Evolutionary conservation across 805 yeast genomes (phyloP).

Genomic region (Saturnispora silvae): DNA sequence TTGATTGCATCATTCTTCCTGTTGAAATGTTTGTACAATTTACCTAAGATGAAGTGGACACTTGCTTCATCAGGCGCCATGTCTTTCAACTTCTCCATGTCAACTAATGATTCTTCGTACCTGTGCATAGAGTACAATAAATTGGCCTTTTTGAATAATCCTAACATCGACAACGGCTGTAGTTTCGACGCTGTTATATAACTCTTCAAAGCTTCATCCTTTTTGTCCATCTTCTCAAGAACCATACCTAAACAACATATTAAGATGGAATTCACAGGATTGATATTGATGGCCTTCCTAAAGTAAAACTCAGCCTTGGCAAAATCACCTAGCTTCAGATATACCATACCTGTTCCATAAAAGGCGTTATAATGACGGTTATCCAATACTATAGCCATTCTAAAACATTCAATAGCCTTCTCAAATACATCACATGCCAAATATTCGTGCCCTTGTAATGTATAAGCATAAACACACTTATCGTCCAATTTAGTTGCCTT

Average conservation of each 20-base stretch:
- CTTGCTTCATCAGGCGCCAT: slow-evolving; percentile 92
- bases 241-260: slow-evolving; percentile 94
- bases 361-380: slow-evolving; percentile 85
- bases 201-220: slow-evolving; percentile 64
- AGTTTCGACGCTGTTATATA: slow-evolving; percentile 74
- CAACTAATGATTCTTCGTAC: slow-evolving; percentile 60
- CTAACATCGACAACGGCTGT: slow-evolving; percentile 79
- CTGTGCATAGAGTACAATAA: slow-evolving; percentile 59
- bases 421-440: slow-evolving; percentile 84
- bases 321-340: slow-evolving; percentile 74
- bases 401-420: slow-evolving; percentile 73
- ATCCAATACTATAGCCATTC: slow-evolving; percentile 68
- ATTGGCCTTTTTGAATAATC: slow-evolving; percentile 84
- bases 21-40: slow-evolving; percentile 66
- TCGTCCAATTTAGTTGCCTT: slow-evolving; percentile 56
- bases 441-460: slow-evolving; percentile 89
- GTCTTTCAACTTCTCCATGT: slow-evolving; percentile 60
- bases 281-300: slow-evolving; percentile 75
- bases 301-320: slow-evolving; percentile 79
- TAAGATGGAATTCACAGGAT: slow-evolving; percentile 82
- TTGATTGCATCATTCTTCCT: slow-evolving; percentile 69
- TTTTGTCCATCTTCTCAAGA: slow-evolving; percentile 61
- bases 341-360: slow-evolving; percentile 93
- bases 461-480: slow-evolving; percentile 75
- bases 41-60: slow-evolving; percentile 83